These are phyloP conservation scores for Arbutus unedo DNA, from an alignment of 148 eudicot genomes.

Conservation along the genomic window DNA sequence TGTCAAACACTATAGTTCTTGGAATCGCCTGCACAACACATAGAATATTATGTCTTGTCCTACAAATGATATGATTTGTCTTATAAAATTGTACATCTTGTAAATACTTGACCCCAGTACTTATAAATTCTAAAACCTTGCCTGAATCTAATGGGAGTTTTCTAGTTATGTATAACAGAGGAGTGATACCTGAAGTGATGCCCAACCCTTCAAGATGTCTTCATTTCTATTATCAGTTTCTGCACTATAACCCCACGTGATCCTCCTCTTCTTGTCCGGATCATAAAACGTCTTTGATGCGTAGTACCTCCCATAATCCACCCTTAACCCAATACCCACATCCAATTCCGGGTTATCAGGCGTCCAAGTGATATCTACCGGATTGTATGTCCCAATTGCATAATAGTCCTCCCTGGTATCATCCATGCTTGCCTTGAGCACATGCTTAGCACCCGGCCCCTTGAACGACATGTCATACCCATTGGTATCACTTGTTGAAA, in stretches of 20 bases:
- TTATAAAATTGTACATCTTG: too few species aligned
- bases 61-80: too few species aligned
- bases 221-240: constrained; percentile 63
- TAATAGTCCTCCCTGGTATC: constrained; percentile 62
- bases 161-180: not conserved
- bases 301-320: constrained; percentile 79
- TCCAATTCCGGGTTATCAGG: constrained; percentile 77
- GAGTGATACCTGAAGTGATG: constrained; percentile 66
- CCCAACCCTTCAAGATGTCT: constrained; percentile 81
- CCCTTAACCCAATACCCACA: constrained; percentile 72
- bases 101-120: too few species aligned
- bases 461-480: constrained; percentile 70
- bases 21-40: constrained; percentile 52
- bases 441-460: constrained; percentile 69
- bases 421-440: constrained; percentile 79
- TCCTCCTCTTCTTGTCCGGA: constrained; percentile 57
- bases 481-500: constrained; percentile 40
- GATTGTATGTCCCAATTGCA: constrained; percentile 67
- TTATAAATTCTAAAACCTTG: too few species aligned
- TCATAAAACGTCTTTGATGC: constrained; percentile 93
- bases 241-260: constrained; percentile 84
- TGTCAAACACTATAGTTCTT: constrained; percentile 64
- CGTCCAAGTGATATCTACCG: constrained; percentile 49
- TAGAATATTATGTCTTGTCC: too few species aligned
- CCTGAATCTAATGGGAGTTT: not conserved